phyloP scores from a whole-genome alignment of 2,329 filamentous ascomycete genomes.

The Trichoderma afroharzianum region DNA sequence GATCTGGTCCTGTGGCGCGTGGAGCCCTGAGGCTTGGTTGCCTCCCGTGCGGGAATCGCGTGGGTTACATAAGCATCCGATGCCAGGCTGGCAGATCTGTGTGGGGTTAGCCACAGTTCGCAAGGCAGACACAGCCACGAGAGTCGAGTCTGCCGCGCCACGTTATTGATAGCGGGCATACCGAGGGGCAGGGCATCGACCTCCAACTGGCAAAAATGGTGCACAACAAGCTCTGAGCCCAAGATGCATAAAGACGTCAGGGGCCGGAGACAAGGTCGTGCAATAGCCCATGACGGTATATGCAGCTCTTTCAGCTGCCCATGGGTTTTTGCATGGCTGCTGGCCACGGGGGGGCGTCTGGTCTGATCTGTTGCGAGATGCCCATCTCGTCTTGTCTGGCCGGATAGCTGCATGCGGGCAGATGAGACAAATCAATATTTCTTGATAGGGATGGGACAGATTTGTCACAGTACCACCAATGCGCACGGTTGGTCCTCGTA shows the following conservation, averaged over 20 bases:
- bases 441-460: neutral
- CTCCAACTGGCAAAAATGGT: neutral
- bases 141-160: slow-evolving; percentile 11
- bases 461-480: neutral
- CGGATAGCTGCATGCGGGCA: neutral
- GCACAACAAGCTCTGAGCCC: neutral
- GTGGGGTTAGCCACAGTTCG: slow-evolving; percentile 14
- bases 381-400: neutral
- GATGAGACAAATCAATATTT: slow-evolving; percentile 1
- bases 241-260: slow-evolving; percentile 14
- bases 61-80: neutral
- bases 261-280: neutral
- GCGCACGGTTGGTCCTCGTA: neutral
- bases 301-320: slow-evolving; percentile 14
- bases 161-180: slow-evolving; percentile 9
- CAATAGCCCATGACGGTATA: slow-evolving; percentile 2
- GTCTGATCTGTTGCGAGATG: neutral
- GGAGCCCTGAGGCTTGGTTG: slow-evolving; percentile 8
- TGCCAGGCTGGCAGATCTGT: slow-evolving; percentile 7
- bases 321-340: neutral
- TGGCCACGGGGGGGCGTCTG: neutral
- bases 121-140: slow-evolving; percentile 17
- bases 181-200: slow-evolving; percentile 10
- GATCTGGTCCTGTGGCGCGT: neutral
- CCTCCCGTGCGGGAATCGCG: slow-evolving; percentile 11